Conservation (phyloP, 1,139 yeast genomes). For the Taiozyma onychis region DNA sequence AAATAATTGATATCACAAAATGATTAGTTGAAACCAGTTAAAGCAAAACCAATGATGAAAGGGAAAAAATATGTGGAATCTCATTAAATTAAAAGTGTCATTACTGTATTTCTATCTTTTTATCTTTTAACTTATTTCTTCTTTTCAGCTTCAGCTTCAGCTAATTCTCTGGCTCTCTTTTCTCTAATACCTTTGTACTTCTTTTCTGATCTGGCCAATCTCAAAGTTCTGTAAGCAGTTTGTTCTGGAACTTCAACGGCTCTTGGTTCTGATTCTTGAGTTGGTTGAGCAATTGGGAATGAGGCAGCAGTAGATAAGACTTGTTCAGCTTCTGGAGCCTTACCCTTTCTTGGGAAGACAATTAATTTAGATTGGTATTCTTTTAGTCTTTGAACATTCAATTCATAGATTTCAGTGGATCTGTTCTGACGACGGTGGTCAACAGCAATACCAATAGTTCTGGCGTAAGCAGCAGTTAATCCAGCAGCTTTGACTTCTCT, state of each 20-base stretch:
- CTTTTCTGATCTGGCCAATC: conserved; percentile 93
- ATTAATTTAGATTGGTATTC: conserved; percentile 96
- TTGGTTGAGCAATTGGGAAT: conserved; percentile 88
- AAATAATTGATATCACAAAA: not conserved
- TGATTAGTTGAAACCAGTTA: not conserved
- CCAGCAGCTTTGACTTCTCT: conserved; percentile 99
- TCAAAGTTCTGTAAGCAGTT: conserved; percentile 92
- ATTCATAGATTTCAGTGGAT: conserved; percentile 91
- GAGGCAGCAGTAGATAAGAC: conserved; percentile 65
- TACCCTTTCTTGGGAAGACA: conserved; percentile 87
- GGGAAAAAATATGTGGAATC: not conserved
- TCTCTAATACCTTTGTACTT: conserved; percentile 93
- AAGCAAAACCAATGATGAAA: not conserved
- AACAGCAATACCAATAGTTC: conserved; percentile 97
- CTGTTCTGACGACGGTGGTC: conserved; percentile 99
- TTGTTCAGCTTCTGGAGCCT: conserved; percentile 77
- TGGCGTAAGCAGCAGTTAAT: conserved; percentile 90
- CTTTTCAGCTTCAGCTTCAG: conserved; percentile 99
- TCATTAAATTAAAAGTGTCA: not conserved
- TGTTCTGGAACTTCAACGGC: conserved; percentile 89
- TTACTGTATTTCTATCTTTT: not conserved
- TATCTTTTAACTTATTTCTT: conserved; percentile 45
- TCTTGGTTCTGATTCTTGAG: conserved; percentile 73
- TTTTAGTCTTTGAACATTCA: conserved; percentile 93
- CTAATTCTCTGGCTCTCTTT: conserved; percentile 94